Conservation (phyloP, 2,329 filamentous ascomycete genomes). For the Colletotrichum magnum region DNA sequence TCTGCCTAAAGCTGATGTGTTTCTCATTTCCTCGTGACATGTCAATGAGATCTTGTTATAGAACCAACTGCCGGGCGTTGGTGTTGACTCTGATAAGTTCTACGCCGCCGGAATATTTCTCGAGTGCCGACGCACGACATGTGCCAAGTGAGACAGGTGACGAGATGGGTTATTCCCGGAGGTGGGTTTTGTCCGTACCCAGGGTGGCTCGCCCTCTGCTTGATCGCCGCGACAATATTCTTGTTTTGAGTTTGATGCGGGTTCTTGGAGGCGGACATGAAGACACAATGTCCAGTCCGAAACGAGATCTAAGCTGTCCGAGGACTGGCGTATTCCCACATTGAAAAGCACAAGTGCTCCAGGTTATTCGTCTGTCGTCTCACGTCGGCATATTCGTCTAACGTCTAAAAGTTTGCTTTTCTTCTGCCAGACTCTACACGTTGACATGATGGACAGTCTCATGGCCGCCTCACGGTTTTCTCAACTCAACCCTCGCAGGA, state of each 20-base stretch:
- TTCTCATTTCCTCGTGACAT: no score
- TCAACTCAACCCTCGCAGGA: constrained; percentile 14
- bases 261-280: not conserved
- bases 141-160: not conserved
- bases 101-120: no score
- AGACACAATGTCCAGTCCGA: not conserved
- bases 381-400: not conserved
- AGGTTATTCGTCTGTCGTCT: not conserved
- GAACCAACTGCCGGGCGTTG: no score
- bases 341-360: not conserved
- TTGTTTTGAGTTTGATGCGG: constrained; percentile 3
- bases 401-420: not conserved
- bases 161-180: constrained; percentile 11
- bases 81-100: no score
- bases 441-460: not conserved
- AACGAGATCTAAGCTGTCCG: not conserved
- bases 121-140: no score
- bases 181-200: constrained; percentile 9
- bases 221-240: not conserved
- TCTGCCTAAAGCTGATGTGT: no score
- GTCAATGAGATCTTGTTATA: no score
- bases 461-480: not conserved
- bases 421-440: not conserved
- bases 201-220: not conserved
- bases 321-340: constrained; percentile 12